Conservation (phyloP, 805 yeast genomes). For the Yamadazyma endophytica region DNA sequence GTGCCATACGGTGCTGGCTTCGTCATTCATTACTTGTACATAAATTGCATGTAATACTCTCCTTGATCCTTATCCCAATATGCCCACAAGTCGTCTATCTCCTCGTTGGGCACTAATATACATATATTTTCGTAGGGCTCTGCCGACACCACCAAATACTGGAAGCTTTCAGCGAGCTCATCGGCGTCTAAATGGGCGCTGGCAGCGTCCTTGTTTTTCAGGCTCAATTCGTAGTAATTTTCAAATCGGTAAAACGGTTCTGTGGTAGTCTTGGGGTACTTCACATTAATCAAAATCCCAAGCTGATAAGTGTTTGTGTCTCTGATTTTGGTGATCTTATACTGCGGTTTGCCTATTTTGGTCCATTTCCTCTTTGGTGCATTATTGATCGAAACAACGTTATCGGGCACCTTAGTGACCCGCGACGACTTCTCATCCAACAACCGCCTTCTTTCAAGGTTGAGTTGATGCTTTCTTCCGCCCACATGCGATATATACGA, state of each 20-base stretch:
- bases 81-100: constrained; percentile 54
- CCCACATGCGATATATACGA: constrained; percentile 81
- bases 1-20: too few species aligned
- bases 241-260: constrained; percentile 70
- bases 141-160: constrained; percentile 75
- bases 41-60: constrained; percentile 67
- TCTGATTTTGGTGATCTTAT: constrained; percentile 62
- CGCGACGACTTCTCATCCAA: constrained; percentile 30
- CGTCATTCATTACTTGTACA: constrained; percentile 43
- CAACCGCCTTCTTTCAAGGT: constrained; percentile 55
- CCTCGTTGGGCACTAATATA: constrained; percentile 67
- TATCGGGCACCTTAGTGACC: constrained; percentile 11
- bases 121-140: constrained; percentile 87
- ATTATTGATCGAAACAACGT: constrained; percentile 30
- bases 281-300: constrained; percentile 65
- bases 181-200: constrained; percentile 24
- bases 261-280: constrained; percentile 46
- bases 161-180: too few species aligned
- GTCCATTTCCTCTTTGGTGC: constrained; percentile 44
- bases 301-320: constrained; percentile 52
- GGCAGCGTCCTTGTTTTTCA: constrained; percentile 34
- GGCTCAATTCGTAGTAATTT: constrained; percentile 63
- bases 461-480: constrained; percentile 78
- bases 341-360: constrained; percentile 73
- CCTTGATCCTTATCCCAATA: constrained; percentile 69